A percentile compares a stretch with the other conserved stretches of the same genome.
phyloP scores from a whole-genome alignment of 2,329 filamentous ascomycete genomes.

The Alternaria atra region DNA sequence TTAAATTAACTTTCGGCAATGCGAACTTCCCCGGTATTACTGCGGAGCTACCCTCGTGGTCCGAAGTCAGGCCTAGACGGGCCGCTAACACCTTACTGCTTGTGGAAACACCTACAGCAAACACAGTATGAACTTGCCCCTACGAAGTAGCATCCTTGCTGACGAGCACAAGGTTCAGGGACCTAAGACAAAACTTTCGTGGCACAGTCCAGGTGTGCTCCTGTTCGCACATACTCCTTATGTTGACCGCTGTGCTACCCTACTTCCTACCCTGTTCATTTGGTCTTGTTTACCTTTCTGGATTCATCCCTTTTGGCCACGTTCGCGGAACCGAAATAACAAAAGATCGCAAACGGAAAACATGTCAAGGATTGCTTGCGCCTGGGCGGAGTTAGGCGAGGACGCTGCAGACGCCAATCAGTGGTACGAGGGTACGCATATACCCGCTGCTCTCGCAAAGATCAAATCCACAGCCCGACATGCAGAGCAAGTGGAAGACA shows the following conservation, averaged over 20 bases:
- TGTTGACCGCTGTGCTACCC: slow-evolving; percentile 7
- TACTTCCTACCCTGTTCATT: slow-evolving; percentile 1
- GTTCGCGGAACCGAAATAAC: background rate
- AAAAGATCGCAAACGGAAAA: background rate
- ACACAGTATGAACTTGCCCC: background rate
- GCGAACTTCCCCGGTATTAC: slow-evolving; percentile 1
- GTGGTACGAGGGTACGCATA: slow-evolving; percentile 21
- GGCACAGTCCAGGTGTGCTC: slow-evolving; percentile 12
- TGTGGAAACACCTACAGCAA: slow-evolving; percentile 2
- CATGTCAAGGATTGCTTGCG: slow-evolving; percentile 24
- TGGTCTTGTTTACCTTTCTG: background rate
- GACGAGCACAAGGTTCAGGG: slow-evolving; percentile 2
- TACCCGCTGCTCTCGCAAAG: slow-evolving; percentile 16
- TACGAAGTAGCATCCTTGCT: slow-evolving; percentile 5
- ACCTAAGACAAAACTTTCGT: slow-evolving; percentile 3
- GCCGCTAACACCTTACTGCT: slow-evolving; percentile 4
- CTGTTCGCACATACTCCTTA: background rate
- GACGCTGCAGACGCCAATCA: slow-evolving; percentile 11
- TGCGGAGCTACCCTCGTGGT: slow-evolving; percentile 10
- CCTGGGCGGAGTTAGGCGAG: slow-evolving; percentile 21
- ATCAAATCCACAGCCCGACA: slow-evolving; percentile 16
- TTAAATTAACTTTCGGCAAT: slow-evolving; percentile 7
- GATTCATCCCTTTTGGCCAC: background rate
- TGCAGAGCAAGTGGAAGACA: slow-evolving; percentile 19
- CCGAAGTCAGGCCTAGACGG: slow-evolving; percentile 5